These are phyloP conservation scores for Sugiyamaella lignohabitans DNA, from an alignment of 805 yeast genomes.

Conservation along the genomic window DNA sequence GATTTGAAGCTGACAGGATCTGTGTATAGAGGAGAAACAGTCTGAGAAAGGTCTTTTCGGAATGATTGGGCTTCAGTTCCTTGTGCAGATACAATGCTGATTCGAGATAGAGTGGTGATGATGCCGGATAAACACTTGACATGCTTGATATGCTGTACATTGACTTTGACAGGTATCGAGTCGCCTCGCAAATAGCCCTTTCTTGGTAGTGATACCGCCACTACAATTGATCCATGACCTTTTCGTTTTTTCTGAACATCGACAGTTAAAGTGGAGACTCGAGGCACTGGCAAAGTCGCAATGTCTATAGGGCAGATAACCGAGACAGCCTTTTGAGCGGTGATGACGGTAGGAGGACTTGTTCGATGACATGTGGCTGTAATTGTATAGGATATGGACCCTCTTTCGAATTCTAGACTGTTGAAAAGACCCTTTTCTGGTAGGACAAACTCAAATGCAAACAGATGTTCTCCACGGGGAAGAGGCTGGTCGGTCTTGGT, in stretches of 20 bases:
- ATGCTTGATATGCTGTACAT: slow-evolving; percentile 62
- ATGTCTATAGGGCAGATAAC: slow-evolving; percentile 73
- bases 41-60: slow-evolving; percentile 77
- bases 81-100: slow-evolving; percentile 61
- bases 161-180: slow-evolving; percentile 61
- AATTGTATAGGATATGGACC: slow-evolving; percentile 65
- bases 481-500: slow-evolving; percentile 7
- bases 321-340: slow-evolving; percentile 52
- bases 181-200: slow-evolving; percentile 80
- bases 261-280: slow-evolving; percentile 57
- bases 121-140: slow-evolving; percentile 66
- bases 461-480: slow-evolving; percentile 67
- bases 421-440: slow-evolving; percentile 69
- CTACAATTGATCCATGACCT: slow-evolving; percentile 35
- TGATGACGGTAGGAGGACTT: slow-evolving; percentile 18
- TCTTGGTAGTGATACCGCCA: slow-evolving; percentile 43
- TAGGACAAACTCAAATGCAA: slow-evolving; percentile 78
- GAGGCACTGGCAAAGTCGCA: slow-evolving; percentile 55
- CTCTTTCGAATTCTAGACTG: slow-evolving; percentile 75
- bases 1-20: slow-evolving; percentile 57
- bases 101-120: slow-evolving; percentile 70
- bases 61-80: slow-evolving; percentile 55
- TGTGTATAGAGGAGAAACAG: slow-evolving; percentile 68
- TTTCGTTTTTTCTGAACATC: slow-evolving; percentile 41
- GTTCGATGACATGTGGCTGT: slow-evolving; percentile 36